A percentile compares a stretch with the other conserved stretches of the same genome.
These are phyloP conservation scores for Sphaerobolus stellatus DNA, from an alignment of 1,284 basidiomycete genomes.

Conservation along the genomic window DNA sequence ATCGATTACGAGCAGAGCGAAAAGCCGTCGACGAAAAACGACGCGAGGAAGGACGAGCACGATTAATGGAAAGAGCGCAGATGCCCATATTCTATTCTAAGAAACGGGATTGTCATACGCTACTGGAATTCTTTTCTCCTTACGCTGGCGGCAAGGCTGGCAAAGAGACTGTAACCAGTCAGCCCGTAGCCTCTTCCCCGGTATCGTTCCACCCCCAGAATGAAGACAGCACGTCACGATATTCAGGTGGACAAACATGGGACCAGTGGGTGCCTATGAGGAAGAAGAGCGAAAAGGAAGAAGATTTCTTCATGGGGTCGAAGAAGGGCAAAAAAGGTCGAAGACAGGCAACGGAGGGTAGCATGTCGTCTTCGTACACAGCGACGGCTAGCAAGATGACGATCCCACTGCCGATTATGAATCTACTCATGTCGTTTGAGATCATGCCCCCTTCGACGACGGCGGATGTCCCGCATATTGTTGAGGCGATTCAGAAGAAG, in stretches of 20 bases:
- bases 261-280: slow-evolving; percentile 8
- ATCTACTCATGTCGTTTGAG: neutral
- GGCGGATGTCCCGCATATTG: neutral
- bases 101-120: slow-evolving; percentile 6
- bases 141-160: neutral
- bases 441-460: slow-evolving; percentile 3
- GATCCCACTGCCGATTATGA: slow-evolving; percentile 8
- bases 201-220: neutral
- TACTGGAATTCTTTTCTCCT: slow-evolving; percentile 9
- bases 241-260: neutral
- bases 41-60: slow-evolving; percentile 1
- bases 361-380: neutral
- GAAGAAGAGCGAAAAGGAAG: slow-evolving; percentile 2
- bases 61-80: slow-evolving; percentile 7
- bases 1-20: slow-evolving; percentile 3
- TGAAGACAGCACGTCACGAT: slow-evolving; percentile 26
- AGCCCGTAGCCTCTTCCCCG: neutral
- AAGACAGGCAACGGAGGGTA: neutral
- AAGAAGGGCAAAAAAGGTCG: slow-evolving; percentile 5
- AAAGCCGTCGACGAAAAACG: neutral
- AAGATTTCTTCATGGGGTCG: slow-evolving; percentile 5
- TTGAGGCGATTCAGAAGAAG: slow-evolving; percentile 11
- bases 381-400: slow-evolving; percentile 1
- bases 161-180: neutral
- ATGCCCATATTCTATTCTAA: slow-evolving; percentile 1